These are phyloP conservation scores for Fusarium aywerte DNA, from an alignment of 2,329 filamentous ascomycete species.

Conservation along the genomic window DNA sequence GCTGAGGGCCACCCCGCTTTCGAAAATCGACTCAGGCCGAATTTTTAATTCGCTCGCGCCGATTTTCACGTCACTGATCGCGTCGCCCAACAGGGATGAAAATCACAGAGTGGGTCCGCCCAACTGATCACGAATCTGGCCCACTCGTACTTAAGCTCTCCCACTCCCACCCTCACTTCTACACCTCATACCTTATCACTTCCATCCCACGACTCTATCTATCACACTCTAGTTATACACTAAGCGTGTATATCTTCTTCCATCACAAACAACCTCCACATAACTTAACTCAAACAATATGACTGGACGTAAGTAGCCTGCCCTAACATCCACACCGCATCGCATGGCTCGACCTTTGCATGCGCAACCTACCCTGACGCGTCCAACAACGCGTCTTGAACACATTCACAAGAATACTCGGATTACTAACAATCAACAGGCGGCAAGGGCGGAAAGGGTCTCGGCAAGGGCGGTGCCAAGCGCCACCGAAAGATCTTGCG, in stretches of 20 bases:
- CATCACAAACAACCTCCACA: constrained; percentile 28
- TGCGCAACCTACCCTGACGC: neutral
- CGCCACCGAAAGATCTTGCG: constrained; percentile 99
- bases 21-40: constrained; percentile 23
- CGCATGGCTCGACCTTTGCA: neutral
- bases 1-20: constrained; percentile 22
- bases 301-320: constrained; percentile 75
- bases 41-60: constrained; percentile 37
- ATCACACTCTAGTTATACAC: constrained; percentile 22
- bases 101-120: constrained; percentile 35
- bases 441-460: constrained; percentile 96
- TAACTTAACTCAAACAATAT: constrained; percentile 61
- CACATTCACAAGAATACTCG: constrained; percentile 69
- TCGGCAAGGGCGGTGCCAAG: constrained; percentile 98
- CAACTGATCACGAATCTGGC: constrained; percentile 53
- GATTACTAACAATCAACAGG: constrained; percentile 70
- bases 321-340: neutral
- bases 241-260: constrained; percentile 26
- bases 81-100: constrained; percentile 40
- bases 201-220: constrained; percentile 28
- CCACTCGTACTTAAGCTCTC: constrained; percentile 55
- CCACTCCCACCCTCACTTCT: constrained; percentile 43
- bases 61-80: constrained; percentile 40
- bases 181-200: constrained; percentile 25
- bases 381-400: constrained; percentile 57